phyloP scores from a whole-genome alignment of 345 rosid species.

The Corymbia maculata region DNA sequence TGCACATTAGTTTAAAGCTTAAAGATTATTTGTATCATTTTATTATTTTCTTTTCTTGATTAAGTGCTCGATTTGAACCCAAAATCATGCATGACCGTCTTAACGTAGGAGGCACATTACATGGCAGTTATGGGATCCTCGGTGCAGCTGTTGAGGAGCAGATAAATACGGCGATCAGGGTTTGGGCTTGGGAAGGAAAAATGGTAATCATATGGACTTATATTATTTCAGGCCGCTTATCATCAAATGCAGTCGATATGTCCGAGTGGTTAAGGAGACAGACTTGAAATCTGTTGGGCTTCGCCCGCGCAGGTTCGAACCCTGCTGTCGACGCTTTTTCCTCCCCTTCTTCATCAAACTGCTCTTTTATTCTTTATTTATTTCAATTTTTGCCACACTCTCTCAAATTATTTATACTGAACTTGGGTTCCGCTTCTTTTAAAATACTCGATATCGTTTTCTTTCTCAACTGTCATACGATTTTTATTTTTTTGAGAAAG shows the following conservation, averaged over 20 bases:
- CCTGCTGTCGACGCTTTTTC: constrained; percentile 26
- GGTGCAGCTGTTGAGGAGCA: not conserved
- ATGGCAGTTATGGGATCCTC: not conserved
- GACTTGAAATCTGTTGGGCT: constrained; percentile 99
- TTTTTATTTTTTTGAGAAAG: no score
- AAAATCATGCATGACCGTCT: not conserved
- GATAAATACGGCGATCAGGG: not conserved
- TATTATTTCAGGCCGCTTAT: rapidly evolving
- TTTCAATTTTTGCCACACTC: not conserved
- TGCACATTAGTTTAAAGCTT: no score
- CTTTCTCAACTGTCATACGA: no score
- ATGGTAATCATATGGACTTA: not conserved
- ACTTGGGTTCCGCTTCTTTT: not conserved
- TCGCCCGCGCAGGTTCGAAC: constrained; percentile 33
- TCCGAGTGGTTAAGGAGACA: constrained; percentile 99
- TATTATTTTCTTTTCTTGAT: no score
- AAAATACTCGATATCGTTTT: no score
- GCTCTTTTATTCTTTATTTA: not conserved
- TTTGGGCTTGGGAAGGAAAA: not conserved
- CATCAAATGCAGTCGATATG: constrained; percentile 6
- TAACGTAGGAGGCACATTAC: rapidly evolving
- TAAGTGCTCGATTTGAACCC: not conserved
- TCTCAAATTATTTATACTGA: not conserved
- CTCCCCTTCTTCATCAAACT: not conserved
- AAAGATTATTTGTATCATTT: no score